phyloP scores from a whole-genome alignment of 495 filamentous ascomycete genomes.

The Aspergillus haitiensis region DNA sequence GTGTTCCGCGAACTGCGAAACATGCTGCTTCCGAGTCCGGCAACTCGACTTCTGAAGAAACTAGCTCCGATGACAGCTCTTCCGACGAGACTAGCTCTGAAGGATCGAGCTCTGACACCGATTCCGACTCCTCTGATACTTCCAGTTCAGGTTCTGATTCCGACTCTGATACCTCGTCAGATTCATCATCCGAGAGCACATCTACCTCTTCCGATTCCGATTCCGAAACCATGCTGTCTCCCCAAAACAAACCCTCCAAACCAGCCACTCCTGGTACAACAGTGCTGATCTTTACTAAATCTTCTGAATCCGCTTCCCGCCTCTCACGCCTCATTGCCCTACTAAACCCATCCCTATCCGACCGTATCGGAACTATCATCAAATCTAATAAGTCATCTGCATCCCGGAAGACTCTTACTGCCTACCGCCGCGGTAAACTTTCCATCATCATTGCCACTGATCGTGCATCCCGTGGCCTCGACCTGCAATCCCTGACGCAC shows the following conservation, averaged over 20 bases:
- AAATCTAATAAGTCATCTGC: conserved; percentile 67
- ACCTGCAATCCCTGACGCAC: conserved; percentile 73
- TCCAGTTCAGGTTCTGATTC: conserved; percentile 5
- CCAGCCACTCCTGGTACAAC: conserved; percentile 21
- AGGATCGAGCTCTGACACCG: conserved; percentile 31
- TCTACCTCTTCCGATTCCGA: conserved; percentile 21
- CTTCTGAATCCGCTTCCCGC: conserved; percentile 78
- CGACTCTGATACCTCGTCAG: conserved; percentile 9
- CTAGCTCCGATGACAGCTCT: conserved; percentile 34
- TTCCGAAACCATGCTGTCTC: background rate
- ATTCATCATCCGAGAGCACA: conserved; percentile 18
- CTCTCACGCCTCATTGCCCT: conserved; percentile 73
- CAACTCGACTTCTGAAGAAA: conserved; percentile 31
- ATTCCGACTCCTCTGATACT: conserved; percentile 30
- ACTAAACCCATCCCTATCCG: conserved; percentile 59
- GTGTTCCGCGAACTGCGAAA: conserved; percentile 16
- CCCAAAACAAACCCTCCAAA: conserved; percentile 2
- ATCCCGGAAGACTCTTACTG: conserved; percentile 60
- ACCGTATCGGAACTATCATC: conserved; percentile 67
- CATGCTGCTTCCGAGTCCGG: conserved; percentile 30
- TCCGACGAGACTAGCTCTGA: conserved; percentile 34
- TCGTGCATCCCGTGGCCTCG: conserved; percentile 88
- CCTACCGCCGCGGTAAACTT: conserved; percentile 62
- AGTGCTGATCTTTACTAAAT: conserved; percentile 84
- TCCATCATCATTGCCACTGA: conserved; percentile 86